Evolutionary conservation across 2,329 filamentous ascomycete genomes (phyloP), one percentile per base, ranked within the genome.

Genomic region (Zasmidium citrigriseum): DNA sequence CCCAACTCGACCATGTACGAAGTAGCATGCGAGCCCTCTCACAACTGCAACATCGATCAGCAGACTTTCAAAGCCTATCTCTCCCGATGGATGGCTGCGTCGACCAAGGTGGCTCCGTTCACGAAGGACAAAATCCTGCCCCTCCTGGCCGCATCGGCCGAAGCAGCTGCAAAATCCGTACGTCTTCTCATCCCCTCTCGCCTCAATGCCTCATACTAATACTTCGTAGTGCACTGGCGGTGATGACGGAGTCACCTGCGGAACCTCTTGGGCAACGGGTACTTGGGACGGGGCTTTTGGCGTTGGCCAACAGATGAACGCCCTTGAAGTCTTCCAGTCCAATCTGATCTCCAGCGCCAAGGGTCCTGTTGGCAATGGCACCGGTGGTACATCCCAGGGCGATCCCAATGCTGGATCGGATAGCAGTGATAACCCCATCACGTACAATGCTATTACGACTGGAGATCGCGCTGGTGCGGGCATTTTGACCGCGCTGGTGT

Each of bases 71-170:
- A 72, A 68, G 77, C 75, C 20, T 78, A 78, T 73, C 77, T 89
- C 16, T 49, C 59, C 9, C 75, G 77, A 58, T 79, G 77, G 74
- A 73, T 82, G 74, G 83, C 83, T 12, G 76, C 79, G 2, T 79
- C 83, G 9, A 79, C 79, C 0, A 81, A 86, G 64, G 74, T 86
- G 57, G 84, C 83, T 0, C 84, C 85, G 0, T 85, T 80, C 62
- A 82, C 82, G 4, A 72, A 74, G 57, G 71, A 78, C 34, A 65
- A 68, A 5, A 76, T 88, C 58, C 76, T 82, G 68, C 78, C 81
- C 0, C 76, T 79, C 16, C 72, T 88, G 1, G 73, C 75, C 24
- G 73, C 77, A 1, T 83, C 82, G 5, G 86, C 83, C 0, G 63
- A 71, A 24, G 81, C 80, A 1, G 84, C 83, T 3, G 83, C 82